Base-by-base conservation (phyloP, 352 stramenopile species). In the Pythium utonaiense region DNA sequence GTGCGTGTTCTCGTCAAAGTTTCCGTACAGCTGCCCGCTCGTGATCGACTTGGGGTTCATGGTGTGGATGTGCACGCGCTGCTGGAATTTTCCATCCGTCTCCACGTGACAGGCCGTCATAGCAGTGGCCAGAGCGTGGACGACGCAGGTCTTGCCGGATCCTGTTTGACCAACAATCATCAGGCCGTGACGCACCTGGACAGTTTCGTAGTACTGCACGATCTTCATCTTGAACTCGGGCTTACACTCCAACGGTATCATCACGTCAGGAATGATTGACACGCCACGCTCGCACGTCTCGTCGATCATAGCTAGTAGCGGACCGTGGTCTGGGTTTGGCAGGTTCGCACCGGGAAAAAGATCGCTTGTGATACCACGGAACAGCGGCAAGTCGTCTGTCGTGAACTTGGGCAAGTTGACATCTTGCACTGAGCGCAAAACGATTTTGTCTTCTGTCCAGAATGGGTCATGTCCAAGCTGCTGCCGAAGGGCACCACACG, bases 11-110 rank as follows among this genome's bases (percentile, higher is more conserved):
- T 91, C 83, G 55, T 98, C 92, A 48, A 98, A 98, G 50, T 96
- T 90, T 1, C 95, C 95, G 69, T 98, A 98, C 10, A 98, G 67
- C 66, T 98, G 92, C 0, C 88, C 91, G 57, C 94, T 97, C 9
- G 91, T 96, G 60, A 98, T 95, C 3, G 86, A 95, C 62, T 98
- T 98, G 17, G 95, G 95, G 59, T 98, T 98, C 79, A 98, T 97
- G 14, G 83, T 92, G 61, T 94, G 79, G 47, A 93, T 84, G 28
- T 89, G 69, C 21, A 94, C 82, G 21, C 68, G 75, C 22, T 89
- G 66, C 62, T 91, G 84, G 16, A 71, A 66, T 25, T 83, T 71
- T 6, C 79, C 78, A 10, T 77, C 70, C 50, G 73, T 86, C 41
- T 89, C 77, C 0, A 62, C 70, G 57, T 82, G 72, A 19, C 84